phyloP scores from a whole-genome alignment of 129 eudicot species.

The Mikania micrantha region DNA sequence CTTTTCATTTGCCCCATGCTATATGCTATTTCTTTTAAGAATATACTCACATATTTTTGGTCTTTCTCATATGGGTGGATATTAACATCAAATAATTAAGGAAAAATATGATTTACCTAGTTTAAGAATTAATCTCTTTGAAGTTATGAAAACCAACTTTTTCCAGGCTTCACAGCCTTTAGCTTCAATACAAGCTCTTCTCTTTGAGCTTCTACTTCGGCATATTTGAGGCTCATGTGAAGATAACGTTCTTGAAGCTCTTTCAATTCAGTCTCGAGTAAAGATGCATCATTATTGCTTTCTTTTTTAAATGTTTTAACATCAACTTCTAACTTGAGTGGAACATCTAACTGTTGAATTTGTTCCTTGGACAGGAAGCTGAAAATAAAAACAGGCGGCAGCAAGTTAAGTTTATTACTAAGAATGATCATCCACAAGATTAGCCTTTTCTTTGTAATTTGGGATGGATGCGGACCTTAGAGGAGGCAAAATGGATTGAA shows the following conservation, averaged over 20 bases:
- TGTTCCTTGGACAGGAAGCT: slow-evolving; percentile 10
- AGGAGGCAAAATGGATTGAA: neutral
- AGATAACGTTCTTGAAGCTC: slow-evolving; percentile 65
- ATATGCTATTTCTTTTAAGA: slow-evolving; percentile 10
- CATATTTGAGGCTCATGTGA: slow-evolving; percentile 68
- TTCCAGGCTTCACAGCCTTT: slow-evolving; percentile 45
- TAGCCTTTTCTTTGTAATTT: too few relatives aligned
- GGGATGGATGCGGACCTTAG: neutral
- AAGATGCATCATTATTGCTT: slow-evolving; percentile 22
- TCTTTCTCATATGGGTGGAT: slow-evolving; percentile 12
- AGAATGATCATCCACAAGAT: too few relatives aligned
- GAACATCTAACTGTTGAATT: neutral
- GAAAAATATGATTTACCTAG: slow-evolving; percentile 14
- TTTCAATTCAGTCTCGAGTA: slow-evolving; percentile 44
- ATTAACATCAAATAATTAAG: slow-evolving; percentile 9
- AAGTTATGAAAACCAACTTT: slow-evolving; percentile 51
- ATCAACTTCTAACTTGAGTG: slow-evolving; percentile 8
- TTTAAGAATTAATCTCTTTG: neutral
- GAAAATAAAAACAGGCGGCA: slow-evolving; percentile 9
- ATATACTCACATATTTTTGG: neutral
- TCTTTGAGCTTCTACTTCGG: slow-evolving; percentile 69
- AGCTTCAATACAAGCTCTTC: slow-evolving; percentile 61
- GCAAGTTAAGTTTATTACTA: neutral
- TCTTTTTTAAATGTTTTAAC: slow-evolving; percentile 8
- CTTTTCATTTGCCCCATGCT: slow-evolving; percentile 8